phyloP scores from a whole-genome alignment of 371 early-diverging fungal genomes.

The Mitosporidium daphniae region DNA sequence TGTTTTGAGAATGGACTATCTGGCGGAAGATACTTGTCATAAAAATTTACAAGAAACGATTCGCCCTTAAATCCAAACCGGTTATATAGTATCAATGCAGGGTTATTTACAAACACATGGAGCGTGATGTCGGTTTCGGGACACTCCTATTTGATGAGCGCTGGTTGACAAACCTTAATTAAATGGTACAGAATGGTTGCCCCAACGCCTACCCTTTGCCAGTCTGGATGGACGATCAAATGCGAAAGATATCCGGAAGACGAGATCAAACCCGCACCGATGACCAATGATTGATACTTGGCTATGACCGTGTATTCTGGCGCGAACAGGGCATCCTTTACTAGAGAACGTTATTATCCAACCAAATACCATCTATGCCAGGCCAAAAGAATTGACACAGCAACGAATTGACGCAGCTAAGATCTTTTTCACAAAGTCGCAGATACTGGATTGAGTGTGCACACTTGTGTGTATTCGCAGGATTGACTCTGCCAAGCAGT shows the following conservation, averaged over 20 bases:
- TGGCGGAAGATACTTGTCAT: constrained; percentile 44
- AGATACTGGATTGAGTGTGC: constrained; percentile 51
- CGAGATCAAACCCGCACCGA: constrained; percentile 60
- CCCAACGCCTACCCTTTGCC: constrained; percentile 6
- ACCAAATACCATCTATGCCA: constrained; percentile 26
- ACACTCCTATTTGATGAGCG: constrained; percentile 7
- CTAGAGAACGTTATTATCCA: constrained; percentile 7
- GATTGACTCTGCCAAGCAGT: too few relatives aligned
- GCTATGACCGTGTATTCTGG: constrained; percentile 58
- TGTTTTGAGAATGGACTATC: constrained; percentile 34
- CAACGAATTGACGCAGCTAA: constrained; percentile 28
- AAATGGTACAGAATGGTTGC: constrained; percentile 1
- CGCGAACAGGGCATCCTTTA: constrained; percentile 32
- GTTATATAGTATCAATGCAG: constrained; percentile 53
- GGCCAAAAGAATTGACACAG: constrained; percentile 53
- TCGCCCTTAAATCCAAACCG: constrained; percentile 73
- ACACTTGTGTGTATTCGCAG: too few relatives aligned
- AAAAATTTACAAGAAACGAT: constrained; percentile 47
- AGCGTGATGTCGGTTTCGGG: constrained; percentile 41
- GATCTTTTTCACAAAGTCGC: constrained; percentile 25
- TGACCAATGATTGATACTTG: constrained; percentile 22
- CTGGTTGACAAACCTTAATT: constrained; percentile 1
- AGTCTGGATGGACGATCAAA: constrained; percentile 33
- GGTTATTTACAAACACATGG: constrained; percentile 63
- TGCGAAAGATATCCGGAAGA: constrained; percentile 19